Conservation (phyloP, 768 basidiomycete genomes). For the Chalciporus chontae region DNA sequence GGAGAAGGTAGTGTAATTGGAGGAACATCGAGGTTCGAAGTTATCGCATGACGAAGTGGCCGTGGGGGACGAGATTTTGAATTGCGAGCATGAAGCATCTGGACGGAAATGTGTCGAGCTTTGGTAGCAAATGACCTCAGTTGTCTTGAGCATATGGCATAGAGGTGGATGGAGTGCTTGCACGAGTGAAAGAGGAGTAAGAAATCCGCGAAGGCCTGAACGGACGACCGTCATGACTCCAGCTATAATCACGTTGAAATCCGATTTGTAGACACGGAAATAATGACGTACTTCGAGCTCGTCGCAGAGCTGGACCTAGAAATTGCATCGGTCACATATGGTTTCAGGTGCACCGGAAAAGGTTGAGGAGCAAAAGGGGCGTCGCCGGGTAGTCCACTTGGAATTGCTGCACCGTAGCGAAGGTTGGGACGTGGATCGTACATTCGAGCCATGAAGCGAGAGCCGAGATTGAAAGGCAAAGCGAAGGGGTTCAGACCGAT, state of each 20-base stretch:
- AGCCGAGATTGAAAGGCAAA: constrained; percentile 25
- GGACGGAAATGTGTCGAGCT: constrained; percentile 5
- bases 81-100: constrained; percentile 20
- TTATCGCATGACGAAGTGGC: constrained; percentile 16
- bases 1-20: constrained; percentile 12
- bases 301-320: constrained; percentile 34
- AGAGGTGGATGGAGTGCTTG: constrained; percentile 13
- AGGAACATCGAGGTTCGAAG: constrained; percentile 10
- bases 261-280: background rate
- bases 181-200: constrained; percentile 12
- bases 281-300: constrained; percentile 28
- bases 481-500: constrained; percentile 33
- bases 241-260: constrained; percentile 17
- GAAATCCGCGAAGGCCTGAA: constrained; percentile 14
- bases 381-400: constrained; percentile 20
- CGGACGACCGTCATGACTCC: constrained; percentile 27
- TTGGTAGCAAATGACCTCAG: background rate
- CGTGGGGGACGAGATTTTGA: constrained; percentile 4
- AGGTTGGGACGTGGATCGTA: constrained; percentile 3
- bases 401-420: constrained; percentile 3
- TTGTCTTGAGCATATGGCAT: constrained; percentile 19
- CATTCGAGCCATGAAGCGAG: constrained; percentile 7
- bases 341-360: constrained; percentile 13
- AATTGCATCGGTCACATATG: constrained; percentile 20
- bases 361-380: constrained; percentile 26